Conservation (phyloP, 441 rosid species). For the Hura crepitans region DNA sequence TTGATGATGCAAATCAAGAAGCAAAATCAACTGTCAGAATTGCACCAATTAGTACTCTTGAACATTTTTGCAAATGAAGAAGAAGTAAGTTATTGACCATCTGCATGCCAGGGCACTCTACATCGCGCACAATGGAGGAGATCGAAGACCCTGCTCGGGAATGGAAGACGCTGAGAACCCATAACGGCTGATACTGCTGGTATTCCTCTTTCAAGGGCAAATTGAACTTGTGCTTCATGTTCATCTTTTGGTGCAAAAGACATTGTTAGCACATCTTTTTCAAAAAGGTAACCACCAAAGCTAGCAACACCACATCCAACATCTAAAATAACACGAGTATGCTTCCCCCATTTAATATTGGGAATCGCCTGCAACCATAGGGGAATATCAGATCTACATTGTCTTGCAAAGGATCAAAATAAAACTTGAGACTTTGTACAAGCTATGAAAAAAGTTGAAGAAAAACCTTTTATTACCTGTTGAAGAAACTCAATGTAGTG, state of each 20-base stretch:
- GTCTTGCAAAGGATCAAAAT: no score
- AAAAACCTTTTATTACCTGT: conserved; percentile 34
- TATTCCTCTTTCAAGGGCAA: conserved; percentile 87
- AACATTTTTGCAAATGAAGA: background rate
- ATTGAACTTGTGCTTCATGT: conserved; percentile 92
- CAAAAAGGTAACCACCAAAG: conserved; percentile 82
- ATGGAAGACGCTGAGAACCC: conserved; percentile 84
- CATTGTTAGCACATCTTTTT: conserved; percentile 81
- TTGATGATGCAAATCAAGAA: background rate
- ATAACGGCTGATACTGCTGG: conserved; percentile 93
- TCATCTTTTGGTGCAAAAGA: conserved; percentile 97
- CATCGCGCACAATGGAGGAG: conserved; percentile 86
- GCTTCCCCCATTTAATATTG: conserved; percentile 77
- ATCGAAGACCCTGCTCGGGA: conserved; percentile 87
- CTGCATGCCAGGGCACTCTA: conserved; percentile 90
- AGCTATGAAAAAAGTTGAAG: no score
- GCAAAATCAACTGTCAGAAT: background rate
- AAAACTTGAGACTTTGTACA: background rate
- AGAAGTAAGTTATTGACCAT: conserved; percentile 34
- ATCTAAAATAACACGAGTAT: conserved; percentile 63
- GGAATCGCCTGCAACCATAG: conserved; percentile 47
- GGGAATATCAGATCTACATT: no score
- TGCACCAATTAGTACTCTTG: background rate
- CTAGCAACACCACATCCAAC: conserved; percentile 99
- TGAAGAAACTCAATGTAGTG: conserved; percentile 80